A percentile compares a stretch with the other conserved stretches of the same genome.
These are phyloP conservation scores for Calvatia gigantea DNA, from an alignment of 768 basidiomycete genomes.

Conservation along the genomic window DNA sequence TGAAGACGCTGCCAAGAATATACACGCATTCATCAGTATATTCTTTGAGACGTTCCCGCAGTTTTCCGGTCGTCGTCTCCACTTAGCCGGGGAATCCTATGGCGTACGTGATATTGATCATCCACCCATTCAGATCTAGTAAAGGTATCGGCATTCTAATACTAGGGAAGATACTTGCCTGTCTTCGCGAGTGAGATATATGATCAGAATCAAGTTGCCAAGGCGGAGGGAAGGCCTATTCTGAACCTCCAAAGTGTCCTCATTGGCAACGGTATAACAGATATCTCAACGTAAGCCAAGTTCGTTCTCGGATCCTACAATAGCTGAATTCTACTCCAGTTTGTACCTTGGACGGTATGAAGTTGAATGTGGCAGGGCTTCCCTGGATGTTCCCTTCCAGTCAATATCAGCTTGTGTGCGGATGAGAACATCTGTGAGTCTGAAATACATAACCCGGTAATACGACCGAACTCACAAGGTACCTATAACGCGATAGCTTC, in stretches of 20 bases:
- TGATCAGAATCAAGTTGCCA: conserved; percentile 62
- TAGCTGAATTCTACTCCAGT: conserved; percentile 14
- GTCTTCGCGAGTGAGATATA: conserved; percentile 74
- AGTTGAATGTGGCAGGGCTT: conserved; percentile 58
- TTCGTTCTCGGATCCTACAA: not conserved
- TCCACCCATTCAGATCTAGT: conserved; percentile 13
- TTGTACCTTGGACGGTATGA: conserved; percentile 49
- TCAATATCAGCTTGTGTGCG: conserved; percentile 52
- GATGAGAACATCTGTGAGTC: conserved; percentile 57
- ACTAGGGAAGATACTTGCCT: conserved; percentile 68
- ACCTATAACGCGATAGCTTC: conserved; percentile 38
- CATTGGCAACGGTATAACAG: conserved; percentile 57
- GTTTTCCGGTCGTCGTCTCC: conserved; percentile 64
- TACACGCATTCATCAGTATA: conserved; percentile 72
- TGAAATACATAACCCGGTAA: conserved; percentile 12
- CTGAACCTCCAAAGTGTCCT: conserved; percentile 68
- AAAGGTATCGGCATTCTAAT: not conserved
- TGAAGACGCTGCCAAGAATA: conserved; percentile 73
- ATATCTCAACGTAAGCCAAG: conserved; percentile 37
- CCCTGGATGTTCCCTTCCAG: conserved; percentile 50
- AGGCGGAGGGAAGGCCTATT: conserved; percentile 46
- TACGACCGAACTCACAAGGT: not conserved
- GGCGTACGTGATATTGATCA: conserved; percentile 27
- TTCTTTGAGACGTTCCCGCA: conserved; percentile 79
- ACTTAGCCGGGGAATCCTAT: conserved; percentile 79